Conservation (phyloP, 768 basidiomycete genomes). For the Scleroderma bovista region DNA sequence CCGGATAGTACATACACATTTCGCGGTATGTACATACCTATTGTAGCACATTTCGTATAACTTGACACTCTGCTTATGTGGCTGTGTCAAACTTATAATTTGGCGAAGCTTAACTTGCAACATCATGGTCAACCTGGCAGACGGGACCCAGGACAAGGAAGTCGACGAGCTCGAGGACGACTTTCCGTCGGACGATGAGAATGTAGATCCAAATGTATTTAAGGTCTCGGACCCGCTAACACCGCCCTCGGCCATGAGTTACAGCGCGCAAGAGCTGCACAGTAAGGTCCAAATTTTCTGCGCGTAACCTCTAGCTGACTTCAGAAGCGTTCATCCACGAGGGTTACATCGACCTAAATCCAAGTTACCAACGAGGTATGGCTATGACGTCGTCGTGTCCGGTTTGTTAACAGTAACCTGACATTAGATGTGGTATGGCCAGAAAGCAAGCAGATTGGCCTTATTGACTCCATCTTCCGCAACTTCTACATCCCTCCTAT, state of each 20-base stretch:
- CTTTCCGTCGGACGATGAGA: constrained; percentile 36
- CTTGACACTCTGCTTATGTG: background rate
- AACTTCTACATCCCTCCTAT: constrained; percentile 52
- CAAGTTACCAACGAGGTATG: constrained; percentile 68
- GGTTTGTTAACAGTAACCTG: constrained; percentile 1
- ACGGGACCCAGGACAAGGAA: constrained; percentile 31
- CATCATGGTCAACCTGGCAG: constrained; percentile 6
- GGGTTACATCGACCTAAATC: constrained; percentile 63
- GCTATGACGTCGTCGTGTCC: background rate
- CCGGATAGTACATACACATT: too few species aligned
- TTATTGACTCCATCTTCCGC: constrained; percentile 47
- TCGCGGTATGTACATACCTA: too few species aligned
- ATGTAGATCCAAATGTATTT: constrained; percentile 37
- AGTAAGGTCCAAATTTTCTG: constrained; percentile 28
- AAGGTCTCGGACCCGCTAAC: constrained; percentile 38
- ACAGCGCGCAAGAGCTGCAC: constrained; percentile 43
- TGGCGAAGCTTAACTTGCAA: background rate
- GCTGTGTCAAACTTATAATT: background rate
- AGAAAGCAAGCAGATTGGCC: constrained; percentile 52
- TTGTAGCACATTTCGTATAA: too few species aligned
- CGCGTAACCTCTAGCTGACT: constrained; percentile 1
- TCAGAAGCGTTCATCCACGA: constrained; percentile 57
- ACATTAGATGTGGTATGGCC: constrained; percentile 72
- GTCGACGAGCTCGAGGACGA: constrained; percentile 44
- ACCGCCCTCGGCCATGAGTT: constrained; percentile 35